phyloP scores from a whole-genome alignment of 2,329 filamentous ascomycete genomes.

The Knoxdaviesia capensis region DNA sequence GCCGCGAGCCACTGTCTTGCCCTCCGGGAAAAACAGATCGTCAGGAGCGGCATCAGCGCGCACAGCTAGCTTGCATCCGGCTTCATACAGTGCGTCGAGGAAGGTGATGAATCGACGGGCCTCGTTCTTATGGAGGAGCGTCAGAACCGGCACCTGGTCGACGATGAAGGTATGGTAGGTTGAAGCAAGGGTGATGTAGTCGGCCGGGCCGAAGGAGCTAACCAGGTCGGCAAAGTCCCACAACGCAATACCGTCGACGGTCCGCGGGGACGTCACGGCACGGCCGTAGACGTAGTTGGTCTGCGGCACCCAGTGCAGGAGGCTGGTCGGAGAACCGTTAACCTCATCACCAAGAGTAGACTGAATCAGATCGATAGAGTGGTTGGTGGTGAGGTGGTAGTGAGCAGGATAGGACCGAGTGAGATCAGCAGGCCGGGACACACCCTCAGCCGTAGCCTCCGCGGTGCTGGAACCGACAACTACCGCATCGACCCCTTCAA shows the following conservation, averaged over 20 bases:
- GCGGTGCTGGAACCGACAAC: neutral
- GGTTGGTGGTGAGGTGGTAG: too few species aligned
- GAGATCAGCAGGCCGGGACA: too few species aligned
- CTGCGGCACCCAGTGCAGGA: slow-evolving; percentile 18
- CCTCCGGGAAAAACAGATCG: slow-evolving; percentile 57
- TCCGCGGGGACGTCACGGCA: slow-evolving; percentile 34
- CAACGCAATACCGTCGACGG: slow-evolving; percentile 33
- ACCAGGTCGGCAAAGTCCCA: slow-evolving; percentile 55
- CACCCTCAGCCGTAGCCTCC: too few species aligned
- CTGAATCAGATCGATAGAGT: too few species aligned
- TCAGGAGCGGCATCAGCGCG: slow-evolving; percentile 49
- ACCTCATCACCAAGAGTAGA: too few species aligned
- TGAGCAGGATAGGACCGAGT: too few species aligned
- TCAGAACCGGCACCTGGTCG: slow-evolving; percentile 47
- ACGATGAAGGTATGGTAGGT: slow-evolving; percentile 63
- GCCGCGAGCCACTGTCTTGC: slow-evolving; percentile 4
- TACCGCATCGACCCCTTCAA: neutral
- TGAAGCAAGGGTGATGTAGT: slow-evolving; percentile 66
- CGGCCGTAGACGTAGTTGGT: slow-evolving; percentile 41
- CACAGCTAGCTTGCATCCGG: slow-evolving; percentile 56
- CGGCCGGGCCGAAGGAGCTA: slow-evolving; percentile 50
- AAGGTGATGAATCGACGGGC: slow-evolving; percentile 63
- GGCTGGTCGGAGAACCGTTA: too few species aligned
- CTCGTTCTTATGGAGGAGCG: slow-evolving; percentile 55
- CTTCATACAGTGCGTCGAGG: slow-evolving; percentile 63